A percentile compares a stretch with the other conserved stretches of the same genome.
phyloP scores from a whole-genome alignment of 2,329 filamentous ascomycete genomes.

The Zymoseptoria passerinii region DNA sequence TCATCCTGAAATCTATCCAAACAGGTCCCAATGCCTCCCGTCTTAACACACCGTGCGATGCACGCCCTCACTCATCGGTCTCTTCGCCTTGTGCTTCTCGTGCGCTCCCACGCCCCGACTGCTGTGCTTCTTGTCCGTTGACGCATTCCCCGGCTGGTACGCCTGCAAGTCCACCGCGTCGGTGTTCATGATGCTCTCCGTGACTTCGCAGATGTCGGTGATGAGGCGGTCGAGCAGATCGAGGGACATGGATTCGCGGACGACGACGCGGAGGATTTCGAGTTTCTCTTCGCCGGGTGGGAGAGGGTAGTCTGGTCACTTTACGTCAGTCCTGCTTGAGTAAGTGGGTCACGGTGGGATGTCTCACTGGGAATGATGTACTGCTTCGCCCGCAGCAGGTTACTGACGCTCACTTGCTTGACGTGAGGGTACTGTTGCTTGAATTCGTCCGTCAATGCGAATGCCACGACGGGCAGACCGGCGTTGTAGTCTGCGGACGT shows the following conservation, averaged over 20 bases:
- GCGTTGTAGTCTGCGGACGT: constrained; percentile 54
- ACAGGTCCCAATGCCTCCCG: background rate
- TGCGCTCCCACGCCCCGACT: constrained; percentile 31
- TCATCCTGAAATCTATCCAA: background rate
- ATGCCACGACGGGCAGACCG: constrained; percentile 61
- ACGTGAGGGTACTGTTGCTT: constrained; percentile 53
- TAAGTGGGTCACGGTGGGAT: background rate
- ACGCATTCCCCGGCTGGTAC: constrained; percentile 35
- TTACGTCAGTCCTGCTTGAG: background rate
- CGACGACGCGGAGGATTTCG: constrained; percentile 60
- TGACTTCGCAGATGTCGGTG: constrained; percentile 52
- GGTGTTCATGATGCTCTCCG: constrained; percentile 51
- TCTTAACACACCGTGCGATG: constrained; percentile 42
- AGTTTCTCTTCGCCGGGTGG: constrained; percentile 53
- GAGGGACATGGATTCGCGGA: constrained; percentile 60
- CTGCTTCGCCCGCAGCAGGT: constrained; percentile 56
- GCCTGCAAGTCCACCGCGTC: constrained; percentile 45
- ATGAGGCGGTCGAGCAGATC: constrained; percentile 58
- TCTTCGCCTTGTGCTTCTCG: constrained; percentile 38
- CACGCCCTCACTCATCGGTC: constrained; percentile 41
- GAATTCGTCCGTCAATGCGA: constrained; percentile 55
- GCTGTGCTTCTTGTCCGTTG: constrained; percentile 37
- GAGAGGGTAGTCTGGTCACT: constrained; percentile 52
- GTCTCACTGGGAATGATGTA: constrained; percentile 59
- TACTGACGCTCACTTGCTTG: constrained; percentile 55